These are phyloP conservation scores for Atkinsonella hypoxylon DNA, from an alignment of 2,329 filamentous ascomycete species.

Conservation along the genomic window DNA sequence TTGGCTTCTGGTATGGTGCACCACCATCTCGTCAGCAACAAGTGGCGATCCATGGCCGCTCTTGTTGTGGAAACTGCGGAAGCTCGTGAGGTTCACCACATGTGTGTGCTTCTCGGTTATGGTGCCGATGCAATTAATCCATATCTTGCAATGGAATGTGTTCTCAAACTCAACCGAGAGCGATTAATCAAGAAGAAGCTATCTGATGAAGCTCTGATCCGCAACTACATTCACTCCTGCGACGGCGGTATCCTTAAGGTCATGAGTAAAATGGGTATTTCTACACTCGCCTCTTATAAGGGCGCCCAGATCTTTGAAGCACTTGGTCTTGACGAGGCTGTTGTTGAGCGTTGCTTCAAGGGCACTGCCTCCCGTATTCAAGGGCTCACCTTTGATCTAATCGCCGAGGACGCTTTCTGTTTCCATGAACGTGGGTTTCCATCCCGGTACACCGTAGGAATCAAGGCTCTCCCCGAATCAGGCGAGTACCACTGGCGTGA, in stretches of 20 bases:
- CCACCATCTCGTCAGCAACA: conserved; percentile 89
- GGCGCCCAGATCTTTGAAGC: conserved; percentile 97
- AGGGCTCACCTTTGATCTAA: conserved; percentile 85
- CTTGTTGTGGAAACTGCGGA: conserved; percentile 87
- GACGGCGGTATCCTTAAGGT: conserved; percentile 96
- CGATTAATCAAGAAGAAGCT: conserved; percentile 86
- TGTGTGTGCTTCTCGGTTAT: conserved; percentile 95
- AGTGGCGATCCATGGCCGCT: conserved; percentile 83
- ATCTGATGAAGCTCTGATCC: conserved; percentile 67
- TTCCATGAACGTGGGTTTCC: conserved; percentile 93
- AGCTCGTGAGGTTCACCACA: conserved; percentile 94
- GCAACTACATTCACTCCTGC: conserved; percentile 94
- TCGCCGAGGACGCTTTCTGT: conserved; percentile 87
- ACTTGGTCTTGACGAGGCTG: conserved; percentile 80
- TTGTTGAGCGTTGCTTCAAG: conserved; percentile 89
- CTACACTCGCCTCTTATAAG: conserved; percentile 91
- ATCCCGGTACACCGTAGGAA: conserved; percentile 59
- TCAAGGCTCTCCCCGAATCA: conserved; percentile 77
- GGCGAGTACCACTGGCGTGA: conserved; percentile 98
- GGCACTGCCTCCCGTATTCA: conserved; percentile 91
- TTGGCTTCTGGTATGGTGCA: conserved; percentile 89
- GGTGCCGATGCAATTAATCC: conserved; percentile 91
- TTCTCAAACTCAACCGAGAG: conserved; percentile 91
- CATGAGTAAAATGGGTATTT: conserved; percentile 99
- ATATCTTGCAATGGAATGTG: conserved; percentile 91